These are phyloP conservation scores for Gracilaria gracilis DNA, from an alignment of 23 red algal genomes.

Conservation along the genomic window DNA sequence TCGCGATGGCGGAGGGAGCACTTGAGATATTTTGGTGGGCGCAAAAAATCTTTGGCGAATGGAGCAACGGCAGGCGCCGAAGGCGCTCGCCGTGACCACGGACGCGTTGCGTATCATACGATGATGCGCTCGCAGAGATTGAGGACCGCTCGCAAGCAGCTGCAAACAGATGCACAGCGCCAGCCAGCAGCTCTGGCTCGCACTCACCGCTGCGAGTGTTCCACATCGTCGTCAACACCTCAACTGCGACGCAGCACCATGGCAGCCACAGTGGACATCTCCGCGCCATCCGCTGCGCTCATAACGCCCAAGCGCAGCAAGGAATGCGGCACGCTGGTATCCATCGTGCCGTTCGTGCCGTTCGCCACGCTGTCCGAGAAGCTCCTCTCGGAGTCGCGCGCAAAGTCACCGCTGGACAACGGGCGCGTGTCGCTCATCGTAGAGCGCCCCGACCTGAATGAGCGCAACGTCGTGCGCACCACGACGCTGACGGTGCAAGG, in stretches of 20 bases:
- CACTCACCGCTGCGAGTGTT: no score
- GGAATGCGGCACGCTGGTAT: neutral
- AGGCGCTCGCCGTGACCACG: no score
- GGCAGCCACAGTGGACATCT: neutral
- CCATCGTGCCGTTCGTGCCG: neutral
- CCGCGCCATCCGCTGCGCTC: neutral
- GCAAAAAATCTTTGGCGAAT: no score
- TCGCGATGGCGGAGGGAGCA: no score
- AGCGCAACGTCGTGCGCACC: slow-evolving; percentile 6
- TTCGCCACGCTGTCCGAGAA: neutral
- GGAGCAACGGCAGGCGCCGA: no score
- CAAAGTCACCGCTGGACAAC: neutral
- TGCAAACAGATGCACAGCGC: no score
- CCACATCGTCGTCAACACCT: no score
- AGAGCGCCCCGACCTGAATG: slow-evolving; percentile 31
- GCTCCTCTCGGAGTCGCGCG: neutral
- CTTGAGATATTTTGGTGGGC: no score
- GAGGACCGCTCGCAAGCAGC: no score
- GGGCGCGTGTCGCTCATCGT: slow-evolving; percentile 46
- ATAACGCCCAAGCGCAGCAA: neutral
- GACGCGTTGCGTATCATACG: no score
- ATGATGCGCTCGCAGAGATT: no score
- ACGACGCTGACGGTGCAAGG: neutral
- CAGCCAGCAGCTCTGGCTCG: no score
- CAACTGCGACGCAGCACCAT: neutral